Conservation (phyloP, 371 early-diverging fungal species). For the Smittium culicis region DNA sequence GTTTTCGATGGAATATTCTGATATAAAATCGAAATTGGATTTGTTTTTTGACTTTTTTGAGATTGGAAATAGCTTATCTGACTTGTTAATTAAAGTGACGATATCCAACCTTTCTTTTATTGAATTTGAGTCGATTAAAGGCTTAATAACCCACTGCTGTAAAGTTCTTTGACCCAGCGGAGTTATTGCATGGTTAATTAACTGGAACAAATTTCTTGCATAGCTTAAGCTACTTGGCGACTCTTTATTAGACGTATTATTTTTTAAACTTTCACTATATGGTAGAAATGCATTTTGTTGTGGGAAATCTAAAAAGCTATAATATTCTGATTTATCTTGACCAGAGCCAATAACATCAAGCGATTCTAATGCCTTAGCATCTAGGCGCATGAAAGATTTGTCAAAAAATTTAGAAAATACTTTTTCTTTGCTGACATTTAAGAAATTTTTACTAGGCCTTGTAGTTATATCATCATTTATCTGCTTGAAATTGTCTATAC, state of each 20-base stretch:
- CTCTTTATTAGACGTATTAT: neutral
- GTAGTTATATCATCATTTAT: neutral
- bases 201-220: slow-evolving; percentile 1
- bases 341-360: slow-evolving; percentile 17
- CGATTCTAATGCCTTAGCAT: slow-evolving; percentile 44
- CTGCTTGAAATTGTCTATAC: neutral
- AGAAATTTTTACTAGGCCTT: too few relatives aligned
- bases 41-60: neutral
- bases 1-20: neutral
- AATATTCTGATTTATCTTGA: slow-evolving; percentile 3
- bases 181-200: slow-evolving; percentile 6
- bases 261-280: too few relatives aligned
- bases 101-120: neutral
- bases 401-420: slow-evolving; percentile 51
- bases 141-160: neutral
- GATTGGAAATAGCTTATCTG: neutral
- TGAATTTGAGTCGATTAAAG: neutral
- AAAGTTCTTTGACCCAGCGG: slow-evolving; percentile 1
- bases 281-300: too few relatives aligned
- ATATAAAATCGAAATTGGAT: neutral
- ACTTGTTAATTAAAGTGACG: neutral
- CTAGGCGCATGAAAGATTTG: slow-evolving; percentile 54
- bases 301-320: too few relatives aligned
- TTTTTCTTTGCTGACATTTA: slow-evolving; percentile 17
- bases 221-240: neutral